Percentiles rank a stretch among this genome's conserved stretches.
These are phyloP conservation scores for Penicillium brasilianum DNA, from an alignment of 2,329 filamentous ascomycete genomes.

Conservation along the genomic window DNA sequence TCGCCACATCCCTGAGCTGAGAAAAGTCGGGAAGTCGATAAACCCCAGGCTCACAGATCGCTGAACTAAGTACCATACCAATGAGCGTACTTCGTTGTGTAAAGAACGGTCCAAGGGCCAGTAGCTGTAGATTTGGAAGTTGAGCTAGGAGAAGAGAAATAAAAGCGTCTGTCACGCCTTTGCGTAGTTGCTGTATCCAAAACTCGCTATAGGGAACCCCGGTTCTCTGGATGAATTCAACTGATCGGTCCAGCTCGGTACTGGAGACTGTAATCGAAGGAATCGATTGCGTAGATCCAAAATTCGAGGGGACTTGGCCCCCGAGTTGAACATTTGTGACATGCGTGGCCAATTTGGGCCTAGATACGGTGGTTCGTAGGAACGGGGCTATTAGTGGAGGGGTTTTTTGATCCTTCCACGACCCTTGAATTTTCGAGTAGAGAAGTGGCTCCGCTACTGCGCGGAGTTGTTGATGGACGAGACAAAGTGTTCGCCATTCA, in stretches of 20 bases:
- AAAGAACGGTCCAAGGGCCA: conserved; percentile 20
- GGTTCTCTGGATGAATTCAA: conserved; percentile 14
- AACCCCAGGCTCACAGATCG: conserved; percentile 9
- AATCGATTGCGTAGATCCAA: background rate
- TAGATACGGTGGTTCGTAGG: conserved; percentile 8
- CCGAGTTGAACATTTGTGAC: conserved; percentile 20
- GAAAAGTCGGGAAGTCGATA: conserved; percentile 15
- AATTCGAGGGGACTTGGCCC: conserved; percentile 6
- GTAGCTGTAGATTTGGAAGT: conserved; percentile 19
- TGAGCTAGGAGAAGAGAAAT: conserved; percentile 27
- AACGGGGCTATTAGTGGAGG: background rate
- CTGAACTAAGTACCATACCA: conserved; percentile 21
- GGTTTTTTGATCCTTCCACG: too few species aligned
- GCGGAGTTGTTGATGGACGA: too few species aligned
- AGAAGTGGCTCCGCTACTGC: too few species aligned
- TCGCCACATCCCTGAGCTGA: conserved; percentile 7
- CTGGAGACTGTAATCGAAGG: conserved; percentile 11
- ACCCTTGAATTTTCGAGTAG: too few species aligned
- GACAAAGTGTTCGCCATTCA: too few species aligned
- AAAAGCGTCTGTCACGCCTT: conserved; percentile 25
- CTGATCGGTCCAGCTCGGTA: conserved; percentile 6
- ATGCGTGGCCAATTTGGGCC: conserved; percentile 23
- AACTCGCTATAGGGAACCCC: conserved; percentile 13
- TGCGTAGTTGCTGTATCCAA: conserved; percentile 25
- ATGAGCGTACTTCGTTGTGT: conserved; percentile 15